A percentile compares a stretch with the other conserved stretches of the same genome.
These are phyloP conservation scores for Botrytis pseudocinerea DNA, from an alignment of 2,329 filamentous ascomycete species.

Conservation along the genomic window DNA sequence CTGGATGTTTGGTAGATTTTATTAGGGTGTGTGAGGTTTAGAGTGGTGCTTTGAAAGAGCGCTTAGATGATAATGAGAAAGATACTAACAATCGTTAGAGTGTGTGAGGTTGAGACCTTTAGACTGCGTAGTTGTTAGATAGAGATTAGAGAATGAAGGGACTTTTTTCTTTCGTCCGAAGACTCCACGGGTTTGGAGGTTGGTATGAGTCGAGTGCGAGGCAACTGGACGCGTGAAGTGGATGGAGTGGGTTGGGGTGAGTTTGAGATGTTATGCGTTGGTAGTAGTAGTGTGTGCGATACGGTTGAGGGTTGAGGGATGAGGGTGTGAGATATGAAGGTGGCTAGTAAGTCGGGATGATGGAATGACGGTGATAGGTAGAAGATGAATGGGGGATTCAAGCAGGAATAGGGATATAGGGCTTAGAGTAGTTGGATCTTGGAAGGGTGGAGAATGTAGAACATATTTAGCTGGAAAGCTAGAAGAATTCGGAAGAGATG, in stretches of 20 bases:
- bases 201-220: neutral
- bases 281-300: neutral
- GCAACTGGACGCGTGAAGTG: neutral
- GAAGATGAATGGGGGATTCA: neutral
- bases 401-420: slow-evolving; percentile 36
- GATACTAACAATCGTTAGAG: neutral
- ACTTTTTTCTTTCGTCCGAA: neutral
- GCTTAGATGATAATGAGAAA: neutral
- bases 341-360: neutral
- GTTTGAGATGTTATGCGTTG: neutral
- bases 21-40: neutral
- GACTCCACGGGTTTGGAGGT: neutral
- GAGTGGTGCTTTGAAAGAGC: neutral
- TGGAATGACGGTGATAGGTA: neutral
- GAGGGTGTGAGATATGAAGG: neutral
- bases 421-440: neutral
- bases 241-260: neutral
- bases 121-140: neutral
- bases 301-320: neutral
- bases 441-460: neutral
- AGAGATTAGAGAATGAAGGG: neutral
- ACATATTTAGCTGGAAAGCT: slow-evolving; percentile 15
- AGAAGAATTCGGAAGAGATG: neutral
- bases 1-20: neutral
- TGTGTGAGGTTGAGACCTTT: neutral